Evolutionary conservation across 257 asterid genomes (phyloP).

Genomic region (Solanum tarapatanum): DNA sequence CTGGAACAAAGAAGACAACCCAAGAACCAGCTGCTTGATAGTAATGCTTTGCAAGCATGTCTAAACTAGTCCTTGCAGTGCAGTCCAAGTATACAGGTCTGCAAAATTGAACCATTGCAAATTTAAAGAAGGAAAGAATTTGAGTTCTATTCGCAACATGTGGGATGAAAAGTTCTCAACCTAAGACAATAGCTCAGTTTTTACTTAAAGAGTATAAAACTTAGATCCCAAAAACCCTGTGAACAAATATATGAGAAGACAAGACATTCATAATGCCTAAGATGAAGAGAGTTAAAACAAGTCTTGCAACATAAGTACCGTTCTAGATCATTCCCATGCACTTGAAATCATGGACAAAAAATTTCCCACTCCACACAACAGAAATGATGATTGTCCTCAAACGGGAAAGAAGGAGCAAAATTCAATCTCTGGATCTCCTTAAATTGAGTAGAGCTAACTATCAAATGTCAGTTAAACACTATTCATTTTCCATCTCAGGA

Average conservation of each 20-base stretch:
- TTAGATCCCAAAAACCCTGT: not conserved
- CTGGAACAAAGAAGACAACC: slow-evolving; percentile 89
- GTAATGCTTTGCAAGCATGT: slow-evolving; percentile 89
- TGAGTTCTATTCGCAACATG: not conserved
- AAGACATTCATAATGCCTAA: not conserved
- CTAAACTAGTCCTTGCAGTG: slow-evolving; percentile 90
- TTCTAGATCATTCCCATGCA: not conserved
- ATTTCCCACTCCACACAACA: not conserved
- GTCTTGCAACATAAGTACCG: not conserved
- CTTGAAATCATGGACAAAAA: not conserved
- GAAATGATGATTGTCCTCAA: not conserved
- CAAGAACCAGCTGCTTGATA: slow-evolving; percentile 73
- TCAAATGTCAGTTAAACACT: not conserved
- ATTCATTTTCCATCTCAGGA: not conserved
- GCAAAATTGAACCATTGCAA: slow-evolving; percentile 12
- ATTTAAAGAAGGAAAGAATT: not conserved
- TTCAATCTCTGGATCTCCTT: not conserved
- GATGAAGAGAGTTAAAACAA: not conserved
- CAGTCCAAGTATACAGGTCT: slow-evolving; percentile 84
- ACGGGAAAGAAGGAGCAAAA: not conserved
- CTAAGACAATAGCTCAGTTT: not conserved
- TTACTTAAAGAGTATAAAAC: not conserved
- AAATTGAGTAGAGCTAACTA: not conserved
- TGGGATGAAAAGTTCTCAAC: not conserved
- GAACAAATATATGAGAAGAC: not conserved